These are phyloP conservation scores for Penicillium dipodomyicola DNA, from an alignment of 495 filamentous ascomycete species.

Conservation along the genomic window DNA sequence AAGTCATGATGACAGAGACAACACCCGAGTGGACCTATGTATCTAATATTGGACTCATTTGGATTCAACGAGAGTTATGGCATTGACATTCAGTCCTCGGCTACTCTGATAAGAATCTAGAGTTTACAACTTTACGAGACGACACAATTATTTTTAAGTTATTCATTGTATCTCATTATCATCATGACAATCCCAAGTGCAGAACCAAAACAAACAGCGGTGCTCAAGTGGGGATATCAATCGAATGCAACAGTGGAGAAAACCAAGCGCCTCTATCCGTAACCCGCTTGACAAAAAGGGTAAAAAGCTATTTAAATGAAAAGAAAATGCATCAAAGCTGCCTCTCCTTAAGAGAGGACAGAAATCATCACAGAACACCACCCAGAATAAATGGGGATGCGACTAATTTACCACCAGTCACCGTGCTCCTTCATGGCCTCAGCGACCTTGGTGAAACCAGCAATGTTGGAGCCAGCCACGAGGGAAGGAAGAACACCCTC, in stretches of 20 bases:
- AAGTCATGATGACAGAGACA: background rate
- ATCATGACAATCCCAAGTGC: slow-evolving; percentile 26
- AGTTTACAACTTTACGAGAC: background rate
- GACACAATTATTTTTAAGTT: slow-evolving; percentile 1
- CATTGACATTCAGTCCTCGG: background rate
- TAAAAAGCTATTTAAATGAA: slow-evolving; percentile 20
- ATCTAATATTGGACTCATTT: background rate
- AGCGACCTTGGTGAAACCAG: slow-evolving; percentile 94
- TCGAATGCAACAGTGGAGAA: slow-evolving; percentile 30
- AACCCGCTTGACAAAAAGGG: slow-evolving; percentile 35
- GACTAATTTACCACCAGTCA: slow-evolving; percentile 78
- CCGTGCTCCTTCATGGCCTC: slow-evolving; percentile 94
- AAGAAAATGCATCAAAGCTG: slow-evolving; percentile 27
- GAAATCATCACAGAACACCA: slow-evolving; percentile 16
- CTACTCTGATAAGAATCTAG: background rate
- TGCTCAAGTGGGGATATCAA: slow-evolving; percentile 33
- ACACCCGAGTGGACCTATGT: background rate
- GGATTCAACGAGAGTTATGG: background rate
- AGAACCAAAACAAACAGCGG: slow-evolving; percentile 19
- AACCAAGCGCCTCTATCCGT: slow-evolving; percentile 43
- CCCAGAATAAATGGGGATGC: slow-evolving; percentile 4
- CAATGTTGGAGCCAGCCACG: slow-evolving; percentile 93
- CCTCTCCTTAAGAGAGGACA: slow-evolving; percentile 14
- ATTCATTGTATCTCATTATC: slow-evolving; percentile 34
- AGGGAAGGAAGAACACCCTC: slow-evolving; percentile 86